Evolutionary conservation across 129 eudicot genomes (phyloP).

Genomic region (Escallonia herrerae): DNA sequence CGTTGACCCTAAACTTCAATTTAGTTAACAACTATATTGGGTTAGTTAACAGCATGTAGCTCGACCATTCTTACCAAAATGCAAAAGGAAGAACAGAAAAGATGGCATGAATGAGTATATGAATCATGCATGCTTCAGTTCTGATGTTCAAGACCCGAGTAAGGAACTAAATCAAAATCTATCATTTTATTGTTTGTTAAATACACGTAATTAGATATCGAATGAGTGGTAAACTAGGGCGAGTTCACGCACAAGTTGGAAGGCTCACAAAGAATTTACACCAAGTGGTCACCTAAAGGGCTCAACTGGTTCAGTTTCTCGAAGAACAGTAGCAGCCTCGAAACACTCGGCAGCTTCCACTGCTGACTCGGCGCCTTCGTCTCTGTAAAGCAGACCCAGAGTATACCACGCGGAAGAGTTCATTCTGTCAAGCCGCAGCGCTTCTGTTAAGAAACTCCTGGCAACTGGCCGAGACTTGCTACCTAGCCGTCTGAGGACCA

Average conservation of each 20-base stretch:
- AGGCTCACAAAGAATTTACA: background rate
- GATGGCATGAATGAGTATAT: no score
- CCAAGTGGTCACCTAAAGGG: conserved; percentile 58
- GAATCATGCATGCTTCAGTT: no score
- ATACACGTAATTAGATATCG: no score
- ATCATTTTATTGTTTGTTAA: no score
- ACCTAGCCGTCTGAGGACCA: conserved; percentile 45
- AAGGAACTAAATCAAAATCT: no score
- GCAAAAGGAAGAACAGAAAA: no score
- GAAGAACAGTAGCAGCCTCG: conserved; percentile 60
- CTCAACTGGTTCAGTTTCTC: conserved; percentile 75
- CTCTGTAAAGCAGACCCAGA: conserved; percentile 72
- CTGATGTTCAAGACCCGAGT: no score
- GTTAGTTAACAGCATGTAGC: no score
- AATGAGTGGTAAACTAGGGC: background rate
- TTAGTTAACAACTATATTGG: no score
- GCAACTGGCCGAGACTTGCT: conserved; percentile 30
- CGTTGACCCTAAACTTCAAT: no score
- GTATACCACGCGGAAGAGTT: conserved; percentile 62
- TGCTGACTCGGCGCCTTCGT: conserved; percentile 37
- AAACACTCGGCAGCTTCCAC: conserved; percentile 76
- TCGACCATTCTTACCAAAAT: no score
- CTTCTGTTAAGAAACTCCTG: conserved; percentile 66
- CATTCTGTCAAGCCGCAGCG: conserved; percentile 65
- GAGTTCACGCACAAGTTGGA: background rate